A percentile compares a stretch with the other conserved stretches of the same genome.
phyloP scores from a whole-genome alignment of 805 yeast species.

The Zygosaccharomyces bailii region DNA sequence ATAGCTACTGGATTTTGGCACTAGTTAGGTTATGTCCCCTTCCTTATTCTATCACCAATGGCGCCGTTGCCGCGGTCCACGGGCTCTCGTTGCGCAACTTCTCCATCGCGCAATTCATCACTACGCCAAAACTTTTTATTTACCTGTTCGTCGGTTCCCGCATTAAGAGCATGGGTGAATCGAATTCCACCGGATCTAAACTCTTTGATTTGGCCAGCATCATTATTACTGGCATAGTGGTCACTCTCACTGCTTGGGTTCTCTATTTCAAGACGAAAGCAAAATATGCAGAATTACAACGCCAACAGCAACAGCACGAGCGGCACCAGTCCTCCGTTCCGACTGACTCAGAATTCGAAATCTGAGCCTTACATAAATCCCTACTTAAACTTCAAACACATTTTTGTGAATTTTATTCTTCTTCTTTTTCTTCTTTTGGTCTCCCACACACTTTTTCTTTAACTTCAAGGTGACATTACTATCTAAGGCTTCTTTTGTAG shows the following conservation, averaged over 20 bases:
- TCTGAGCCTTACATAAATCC: slow-evolving; percentile 8
- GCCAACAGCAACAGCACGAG: slow-evolving; percentile 14
- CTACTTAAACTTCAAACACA: slow-evolving; percentile 10
- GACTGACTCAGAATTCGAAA: slow-evolving; percentile 19
- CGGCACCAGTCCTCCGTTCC: not conserved
- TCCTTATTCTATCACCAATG: slow-evolving; percentile 89
- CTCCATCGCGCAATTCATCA: slow-evolving; percentile 63
- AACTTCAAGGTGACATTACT: too few species aligned
- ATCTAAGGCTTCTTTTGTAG: too few species aligned
- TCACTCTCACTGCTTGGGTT: slow-evolving; percentile 60
- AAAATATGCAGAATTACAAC: slow-evolving; percentile 35
- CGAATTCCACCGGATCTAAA: slow-evolving; percentile 48
- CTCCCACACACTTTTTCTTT: too few species aligned
- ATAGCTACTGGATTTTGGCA: slow-evolving; percentile 61
- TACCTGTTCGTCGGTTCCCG: slow-evolving; percentile 77
- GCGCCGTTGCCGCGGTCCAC: slow-evolving; percentile 87
- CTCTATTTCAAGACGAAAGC: slow-evolving; percentile 54
- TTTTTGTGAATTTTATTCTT: slow-evolving; percentile 10
- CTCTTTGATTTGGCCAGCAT: slow-evolving; percentile 64
- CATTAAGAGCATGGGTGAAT: slow-evolving; percentile 63
- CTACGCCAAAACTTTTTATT: slow-evolving; percentile 79
- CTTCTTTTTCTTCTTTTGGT: slow-evolving; percentile 7
- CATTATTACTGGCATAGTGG: slow-evolving; percentile 50
- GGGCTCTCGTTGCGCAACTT: slow-evolving; percentile 62
- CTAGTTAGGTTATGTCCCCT: slow-evolving; percentile 83